Percentiles rank a stretch among this genome's conserved stretches.
Conservation (phyloP, 2,329 filamentous ascomycete species). For the Stagonosporopsis rhizophila region DNA sequence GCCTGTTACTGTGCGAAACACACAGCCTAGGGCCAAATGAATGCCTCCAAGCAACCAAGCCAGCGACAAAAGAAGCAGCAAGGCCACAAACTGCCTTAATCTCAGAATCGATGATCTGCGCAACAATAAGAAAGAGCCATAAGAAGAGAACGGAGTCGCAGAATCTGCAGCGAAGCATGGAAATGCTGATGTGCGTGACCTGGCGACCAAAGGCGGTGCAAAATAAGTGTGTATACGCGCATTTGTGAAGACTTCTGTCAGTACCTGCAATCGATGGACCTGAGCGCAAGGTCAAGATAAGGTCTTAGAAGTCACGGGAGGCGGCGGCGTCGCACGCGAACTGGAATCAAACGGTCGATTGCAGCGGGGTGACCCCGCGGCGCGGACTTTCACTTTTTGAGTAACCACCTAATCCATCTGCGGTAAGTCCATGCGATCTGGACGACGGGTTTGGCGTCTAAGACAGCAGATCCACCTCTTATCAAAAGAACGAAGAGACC, state of each 20-base stretch:
- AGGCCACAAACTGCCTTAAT: no score
- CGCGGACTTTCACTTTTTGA: slow-evolving; percentile 14
- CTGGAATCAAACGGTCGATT: neutral
- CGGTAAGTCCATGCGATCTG: slow-evolving; percentile 37
- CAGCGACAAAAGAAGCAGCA: no score
- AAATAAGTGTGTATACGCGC: neutral
- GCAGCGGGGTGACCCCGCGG: slow-evolving; percentile 20
- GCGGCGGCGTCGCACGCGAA: neutral
- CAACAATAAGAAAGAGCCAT: neutral
- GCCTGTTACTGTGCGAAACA: no score
- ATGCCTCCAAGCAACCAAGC: no score
- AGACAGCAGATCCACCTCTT: slow-evolving; percentile 19
- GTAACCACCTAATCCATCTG: slow-evolving; percentile 23
- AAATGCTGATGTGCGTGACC: no score
- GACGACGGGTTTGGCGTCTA: slow-evolving; percentile 10
- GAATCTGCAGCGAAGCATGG: no score
- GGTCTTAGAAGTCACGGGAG: neutral
- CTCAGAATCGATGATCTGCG: neutral
- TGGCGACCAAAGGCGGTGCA: neutral
- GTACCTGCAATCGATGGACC: neutral
- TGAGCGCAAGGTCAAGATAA: neutral
- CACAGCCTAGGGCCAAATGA: no score
- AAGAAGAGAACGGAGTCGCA: neutral
- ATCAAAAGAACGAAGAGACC: slow-evolving; percentile 7
- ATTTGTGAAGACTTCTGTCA: neutral